These are phyloP conservation scores for Thinopyrum obtusiflorum DNA, from an alignment of 202 grass and related monocot genomes.

Conservation along the genomic window DNA sequence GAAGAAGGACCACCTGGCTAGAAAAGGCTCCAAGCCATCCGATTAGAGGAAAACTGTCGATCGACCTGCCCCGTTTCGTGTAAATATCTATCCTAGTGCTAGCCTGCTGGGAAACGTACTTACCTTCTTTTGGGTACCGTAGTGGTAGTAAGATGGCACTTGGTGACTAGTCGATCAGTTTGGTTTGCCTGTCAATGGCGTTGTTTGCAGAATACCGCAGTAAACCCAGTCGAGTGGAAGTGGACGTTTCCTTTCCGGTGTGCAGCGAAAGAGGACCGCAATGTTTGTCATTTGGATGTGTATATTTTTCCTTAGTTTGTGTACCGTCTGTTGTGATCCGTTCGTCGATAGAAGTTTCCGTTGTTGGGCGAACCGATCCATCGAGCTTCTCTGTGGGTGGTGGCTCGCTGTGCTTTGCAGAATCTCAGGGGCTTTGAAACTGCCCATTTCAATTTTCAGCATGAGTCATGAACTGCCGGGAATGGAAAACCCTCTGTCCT, in stretches of 20 bases:
- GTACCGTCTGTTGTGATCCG: background rate
- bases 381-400: too few relatives aligned
- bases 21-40: background rate
- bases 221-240: background rate
- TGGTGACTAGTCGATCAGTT: too few relatives aligned
- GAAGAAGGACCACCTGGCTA: constrained; percentile 22
- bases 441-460: too few relatives aligned
- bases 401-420: too few relatives aligned
- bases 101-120: background rate
- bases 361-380: too few relatives aligned
- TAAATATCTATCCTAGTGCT: background rate
- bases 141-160: background rate
- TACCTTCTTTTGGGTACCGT: background rate
- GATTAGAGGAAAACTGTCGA: background rate
- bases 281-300: background rate
- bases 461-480: too few relatives aligned
- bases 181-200: background rate
- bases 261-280: background rate
- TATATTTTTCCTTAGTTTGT: background rate
- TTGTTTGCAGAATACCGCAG: background rate
- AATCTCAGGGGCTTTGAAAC: too few relatives aligned
- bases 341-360: background rate
- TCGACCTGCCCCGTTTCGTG: background rate
- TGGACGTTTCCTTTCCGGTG: background rate
- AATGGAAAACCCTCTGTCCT: too few relatives aligned